These are phyloP conservation scores for Fagopyrum esculentum DNA, from an alignment of 148 eudicot species.

Conservation along the genomic window DNA sequence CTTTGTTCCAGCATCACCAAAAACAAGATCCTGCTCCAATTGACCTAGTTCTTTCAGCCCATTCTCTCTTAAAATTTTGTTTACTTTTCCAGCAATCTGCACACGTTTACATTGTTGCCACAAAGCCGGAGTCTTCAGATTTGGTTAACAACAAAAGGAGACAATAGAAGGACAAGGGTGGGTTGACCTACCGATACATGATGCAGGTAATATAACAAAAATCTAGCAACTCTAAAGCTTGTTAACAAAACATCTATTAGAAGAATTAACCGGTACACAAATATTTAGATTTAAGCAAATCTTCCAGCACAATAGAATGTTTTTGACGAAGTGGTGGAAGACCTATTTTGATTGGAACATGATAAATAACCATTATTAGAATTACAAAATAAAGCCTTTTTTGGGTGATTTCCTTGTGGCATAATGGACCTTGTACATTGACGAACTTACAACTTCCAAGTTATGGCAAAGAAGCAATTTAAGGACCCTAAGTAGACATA, in stretches of 20 bases:
- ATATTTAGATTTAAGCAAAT: neutral
- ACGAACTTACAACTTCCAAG: too few species aligned
- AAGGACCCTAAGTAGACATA: too few species aligned
- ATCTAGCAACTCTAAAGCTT: neutral
- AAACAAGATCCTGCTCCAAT: constrained; percentile 91
- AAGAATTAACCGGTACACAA: neutral
- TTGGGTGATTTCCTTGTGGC: too few species aligned
- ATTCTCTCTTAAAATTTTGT: constrained; percentile 59
- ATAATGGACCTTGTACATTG: too few species aligned
- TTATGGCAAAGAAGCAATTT: too few species aligned
- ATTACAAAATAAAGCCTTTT: neutral
- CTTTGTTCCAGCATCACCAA: constrained; percentile 97
- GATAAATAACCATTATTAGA: neutral
- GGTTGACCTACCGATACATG: neutral
- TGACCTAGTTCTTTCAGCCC: constrained; percentile 88
- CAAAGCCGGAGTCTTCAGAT: constrained; percentile 4
- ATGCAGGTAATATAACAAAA: neutral
- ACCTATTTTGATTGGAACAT: neutral
- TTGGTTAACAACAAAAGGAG: constrained; percentile 1
- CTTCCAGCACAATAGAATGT: neutral
- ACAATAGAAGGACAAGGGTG: neutral
- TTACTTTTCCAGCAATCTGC: constrained; percentile 91
- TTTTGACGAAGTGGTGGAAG: neutral
- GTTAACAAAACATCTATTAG: neutral
- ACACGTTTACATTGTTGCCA: constrained; percentile 18